A percentile compares a stretch with the other conserved stretches of the same genome.
Conservation (phyloP, 106 monocot species). For the Agapanthus africanus region DNA sequence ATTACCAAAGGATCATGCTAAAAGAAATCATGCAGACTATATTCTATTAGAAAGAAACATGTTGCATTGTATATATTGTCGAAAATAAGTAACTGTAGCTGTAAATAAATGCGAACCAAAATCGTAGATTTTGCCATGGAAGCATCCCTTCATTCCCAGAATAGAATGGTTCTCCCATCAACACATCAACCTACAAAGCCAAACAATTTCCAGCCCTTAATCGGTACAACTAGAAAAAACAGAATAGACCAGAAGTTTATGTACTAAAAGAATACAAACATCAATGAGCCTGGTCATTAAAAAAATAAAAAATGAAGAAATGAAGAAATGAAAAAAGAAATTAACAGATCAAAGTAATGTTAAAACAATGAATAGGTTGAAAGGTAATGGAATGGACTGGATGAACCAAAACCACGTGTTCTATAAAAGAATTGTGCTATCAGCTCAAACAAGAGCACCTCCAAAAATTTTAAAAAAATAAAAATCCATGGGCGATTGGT, state of each 20-base stretch:
- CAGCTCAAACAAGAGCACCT: neutral
- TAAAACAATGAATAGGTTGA: slow-evolving; percentile 1
- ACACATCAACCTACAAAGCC: slow-evolving; percentile 66
- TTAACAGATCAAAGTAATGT: neutral
- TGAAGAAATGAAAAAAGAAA: neutral
- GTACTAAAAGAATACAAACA: neutral
- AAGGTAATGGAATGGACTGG: neutral
- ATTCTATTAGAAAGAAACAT: neutral
- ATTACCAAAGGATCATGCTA: neutral
- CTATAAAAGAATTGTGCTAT: neutral
- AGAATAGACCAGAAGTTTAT: slow-evolving; percentile 3
- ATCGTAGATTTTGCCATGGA: slow-evolving; percentile 86
- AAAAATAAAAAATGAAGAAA: too few species aligned
- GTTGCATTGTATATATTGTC: neutral
- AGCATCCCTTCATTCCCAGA: slow-evolving; percentile 85
- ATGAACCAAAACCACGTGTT: neutral
- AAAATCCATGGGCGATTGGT: neutral
- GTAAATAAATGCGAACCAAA: slow-evolving; percentile 53
- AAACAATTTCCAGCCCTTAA: neutral
- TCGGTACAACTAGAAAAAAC: neutral
- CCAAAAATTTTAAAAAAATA: neutral
- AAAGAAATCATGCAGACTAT: neutral
- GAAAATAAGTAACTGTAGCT: neutral
- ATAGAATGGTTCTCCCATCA: slow-evolving; percentile 89
- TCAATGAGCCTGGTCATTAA: neutral